Evolutionary conservation across 495 filamentous ascomycete genomes (phyloP), one percentile per base, ranked within the genome.

Genomic region (Bathelium albidoporum): DNA sequence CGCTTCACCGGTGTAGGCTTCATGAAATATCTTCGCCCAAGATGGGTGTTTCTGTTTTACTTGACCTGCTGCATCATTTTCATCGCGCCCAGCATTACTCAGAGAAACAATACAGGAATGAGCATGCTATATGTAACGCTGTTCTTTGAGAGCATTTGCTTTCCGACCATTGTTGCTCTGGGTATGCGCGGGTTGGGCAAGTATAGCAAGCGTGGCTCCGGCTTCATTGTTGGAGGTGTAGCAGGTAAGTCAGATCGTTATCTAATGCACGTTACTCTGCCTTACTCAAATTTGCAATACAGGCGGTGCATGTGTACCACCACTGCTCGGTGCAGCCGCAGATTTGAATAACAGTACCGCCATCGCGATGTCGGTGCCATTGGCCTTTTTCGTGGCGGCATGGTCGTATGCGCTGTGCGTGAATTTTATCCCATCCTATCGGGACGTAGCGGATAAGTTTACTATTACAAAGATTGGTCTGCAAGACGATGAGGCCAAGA

Each of bases 351-450:
- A 75, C 18, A 78, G 74, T 2, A 70, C 70, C 39, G 58, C 64
- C 2, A 72, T 74, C 39, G 80, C 73, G n/a, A 76, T 77, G 74
- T 65, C 69, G 28, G 70, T 77, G 1, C 74, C 74, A n/a, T 62
- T 75, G 36, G 68, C 65, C 0, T 70, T 69, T 45, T 58, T 77
- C 1, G 69, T 77, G 24, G 76, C 76, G 2, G 83, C 85, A 7
- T 82, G 77, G 73, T 78, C 78, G 10, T 87, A 88, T 70, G 76
- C 83, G 2, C 18, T 85, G 12, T 75, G 77, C 10, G 82, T 85
- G n/a, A 88, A 89, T 69, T 86, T 88, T 64, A 75, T 81, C 36
- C 83, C 84, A 2, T 63, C 74, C 12, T 89, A 89, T 66, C 73
- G 80, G 22, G 73, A 81, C 53, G 80, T 80, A 0, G 83, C 82